Conservation (phyloP, 352 stramenopile species). For the Globisporangium nunn region DNA sequence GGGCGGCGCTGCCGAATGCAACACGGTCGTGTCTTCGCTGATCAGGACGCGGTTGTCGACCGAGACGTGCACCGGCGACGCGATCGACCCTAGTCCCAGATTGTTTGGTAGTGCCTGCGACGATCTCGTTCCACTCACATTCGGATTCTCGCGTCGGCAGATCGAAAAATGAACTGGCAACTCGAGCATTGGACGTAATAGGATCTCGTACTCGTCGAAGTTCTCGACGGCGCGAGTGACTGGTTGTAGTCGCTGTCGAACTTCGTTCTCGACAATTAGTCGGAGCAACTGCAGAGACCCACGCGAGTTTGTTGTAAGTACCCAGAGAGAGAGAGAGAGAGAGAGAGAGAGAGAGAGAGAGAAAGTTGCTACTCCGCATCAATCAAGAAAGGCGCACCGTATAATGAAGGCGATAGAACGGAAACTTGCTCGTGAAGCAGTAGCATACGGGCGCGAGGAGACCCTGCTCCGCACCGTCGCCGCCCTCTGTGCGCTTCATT, state of each 20-base stretch:
- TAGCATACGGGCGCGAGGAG: constrained; percentile 62
- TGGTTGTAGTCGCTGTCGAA: constrained; percentile 16
- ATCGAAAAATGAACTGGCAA: constrained; percentile 51
- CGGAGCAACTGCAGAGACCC: constrained; percentile 41
- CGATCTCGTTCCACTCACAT: constrained; percentile 3
- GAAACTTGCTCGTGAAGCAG: constrained; percentile 85
- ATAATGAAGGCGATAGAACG: constrained; percentile 84
- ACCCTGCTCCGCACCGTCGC: not conserved
- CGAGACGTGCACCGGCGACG: constrained; percentile 24
- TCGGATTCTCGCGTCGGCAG: constrained; percentile 42
- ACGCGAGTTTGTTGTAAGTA: not conserved
- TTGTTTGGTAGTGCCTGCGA: not conserved
- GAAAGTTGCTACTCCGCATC: too few relatives aligned
- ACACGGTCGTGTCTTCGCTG: constrained; percentile 35
- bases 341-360: too few relatives aligned
- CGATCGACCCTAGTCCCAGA: constrained; percentile 28
- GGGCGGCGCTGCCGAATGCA: not conserved
- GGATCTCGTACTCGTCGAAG: constrained; percentile 45
- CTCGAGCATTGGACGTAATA: constrained; percentile 40
- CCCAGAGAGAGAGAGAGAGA: not conserved
- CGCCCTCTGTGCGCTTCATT: not conserved
- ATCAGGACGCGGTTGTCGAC: constrained; percentile 27
- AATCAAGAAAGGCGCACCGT: constrained; percentile 22
- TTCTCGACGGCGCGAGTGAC: constrained; percentile 2
- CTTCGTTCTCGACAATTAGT: constrained; percentile 65